These are phyloP conservation scores for Aleurites moluccanus DNA, from an alignment of 441 rosid genomes.

Conservation along the genomic window DNA sequence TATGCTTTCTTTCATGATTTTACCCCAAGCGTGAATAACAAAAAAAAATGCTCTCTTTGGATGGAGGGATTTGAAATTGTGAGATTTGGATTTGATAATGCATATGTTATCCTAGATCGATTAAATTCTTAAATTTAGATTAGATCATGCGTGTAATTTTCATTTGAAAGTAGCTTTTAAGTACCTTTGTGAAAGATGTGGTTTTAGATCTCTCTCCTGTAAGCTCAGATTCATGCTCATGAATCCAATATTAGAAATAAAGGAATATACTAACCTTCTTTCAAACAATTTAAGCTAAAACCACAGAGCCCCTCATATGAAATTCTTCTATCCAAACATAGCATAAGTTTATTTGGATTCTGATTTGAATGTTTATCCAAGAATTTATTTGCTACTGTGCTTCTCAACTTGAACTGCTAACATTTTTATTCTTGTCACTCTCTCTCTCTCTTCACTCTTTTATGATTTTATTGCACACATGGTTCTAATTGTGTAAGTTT, in stretches of 20 bases:
- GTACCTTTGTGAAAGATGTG: neutral
- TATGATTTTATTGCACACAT: neutral
- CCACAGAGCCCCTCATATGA: neutral
- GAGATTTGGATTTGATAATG: neutral
- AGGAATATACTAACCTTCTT: neutral
- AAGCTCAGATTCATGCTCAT: neutral
- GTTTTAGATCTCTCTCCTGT: neutral
- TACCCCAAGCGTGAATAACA: neutral
- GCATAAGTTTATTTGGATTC: conserved; percentile 5
- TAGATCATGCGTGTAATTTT: neutral
- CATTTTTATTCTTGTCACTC: neutral
- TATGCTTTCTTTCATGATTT: conserved; percentile 6
- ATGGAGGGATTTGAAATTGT: neutral
- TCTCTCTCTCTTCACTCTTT: neutral
- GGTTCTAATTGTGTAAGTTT: neutral
- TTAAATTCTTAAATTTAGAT: neutral
- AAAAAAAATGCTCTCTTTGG: neutral
- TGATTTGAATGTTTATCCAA: neutral
- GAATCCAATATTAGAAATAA: neutral
- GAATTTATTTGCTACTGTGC: neutral
- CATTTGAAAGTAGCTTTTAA: neutral
- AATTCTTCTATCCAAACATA: neutral
- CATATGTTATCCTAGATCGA: neutral
- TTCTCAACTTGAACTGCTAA: neutral
- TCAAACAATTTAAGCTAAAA: neutral